A percentile compares a stretch with the other conserved stretches of the same genome.
Evolutionary conservation across 176 grass and related monocot species (phyloP).

Genomic region (Poa annua): DNA sequence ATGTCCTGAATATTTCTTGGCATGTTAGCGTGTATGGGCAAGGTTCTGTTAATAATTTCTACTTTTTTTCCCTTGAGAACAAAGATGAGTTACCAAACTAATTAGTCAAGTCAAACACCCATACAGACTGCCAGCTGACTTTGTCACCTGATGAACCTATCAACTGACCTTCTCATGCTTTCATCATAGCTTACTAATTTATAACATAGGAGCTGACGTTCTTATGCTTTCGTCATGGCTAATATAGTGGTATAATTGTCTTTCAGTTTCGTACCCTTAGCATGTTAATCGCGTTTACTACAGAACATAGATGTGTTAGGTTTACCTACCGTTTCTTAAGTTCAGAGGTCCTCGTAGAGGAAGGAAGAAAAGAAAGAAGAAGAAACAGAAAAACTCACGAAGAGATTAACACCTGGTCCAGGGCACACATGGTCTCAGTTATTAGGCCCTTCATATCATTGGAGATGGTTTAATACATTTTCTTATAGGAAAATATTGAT

Average conservation of each 20-base stretch:
- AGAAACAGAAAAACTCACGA: slow-evolving; percentile 31
- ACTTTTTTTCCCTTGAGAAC: neutral
- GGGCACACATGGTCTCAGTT: slow-evolving; percentile 40
- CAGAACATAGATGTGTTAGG: slow-evolving; percentile 41
- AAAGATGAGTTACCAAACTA: neutral
- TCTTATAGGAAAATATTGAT: too few species aligned
- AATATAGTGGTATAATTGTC: neutral
- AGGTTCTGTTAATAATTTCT: neutral
- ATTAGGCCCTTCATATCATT: slow-evolving; percentile 28
- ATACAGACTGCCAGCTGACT: neutral
- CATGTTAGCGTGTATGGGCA: neutral
- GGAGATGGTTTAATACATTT: neutral
- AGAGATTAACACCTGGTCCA: slow-evolving; percentile 38
- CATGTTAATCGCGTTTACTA: slow-evolving; percentile 31
- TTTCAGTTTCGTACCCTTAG: slow-evolving; percentile 17
- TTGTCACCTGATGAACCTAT: neutral
- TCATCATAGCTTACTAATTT: slow-evolving; percentile 8
- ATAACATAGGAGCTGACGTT: slow-evolving; percentile 23
- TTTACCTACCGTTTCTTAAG: slow-evolving; percentile 46
- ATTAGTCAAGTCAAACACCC: neutral
- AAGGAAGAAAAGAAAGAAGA: neutral
- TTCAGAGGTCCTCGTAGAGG: slow-evolving; percentile 8
- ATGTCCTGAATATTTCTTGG: neutral
- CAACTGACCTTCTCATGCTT: slow-evolving; percentile 26
- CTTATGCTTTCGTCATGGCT: slow-evolving; percentile 24